A percentile compares a stretch with the other conserved stretches of the same genome.
Evolutionary conservation across 768 basidiomycete genomes (phyloP).

Genomic region (Paxillus ammoniavirescens): DNA sequence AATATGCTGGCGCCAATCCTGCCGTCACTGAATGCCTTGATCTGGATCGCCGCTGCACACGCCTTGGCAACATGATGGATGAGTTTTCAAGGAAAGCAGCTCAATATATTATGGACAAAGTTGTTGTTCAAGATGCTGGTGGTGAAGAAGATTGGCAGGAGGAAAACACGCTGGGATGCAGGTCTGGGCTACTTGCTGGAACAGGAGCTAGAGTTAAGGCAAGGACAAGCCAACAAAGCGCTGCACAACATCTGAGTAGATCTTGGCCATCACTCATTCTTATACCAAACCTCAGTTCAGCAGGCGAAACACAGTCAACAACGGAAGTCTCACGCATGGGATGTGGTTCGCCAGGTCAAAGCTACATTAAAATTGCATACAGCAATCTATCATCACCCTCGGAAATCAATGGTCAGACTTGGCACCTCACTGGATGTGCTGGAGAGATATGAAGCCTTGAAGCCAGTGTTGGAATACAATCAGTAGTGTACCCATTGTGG

Average conservation of each 20-base stretch:
- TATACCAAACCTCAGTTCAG: background rate
- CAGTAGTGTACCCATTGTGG: no score
- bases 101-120: background rate
- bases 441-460: background rate
- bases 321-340: background rate
- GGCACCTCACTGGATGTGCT: background rate
- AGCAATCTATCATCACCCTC: background rate
- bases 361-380: background rate
- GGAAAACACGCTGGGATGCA: background rate
- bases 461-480: no score
- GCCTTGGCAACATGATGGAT: background rate
- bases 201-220: background rate
- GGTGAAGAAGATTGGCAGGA: background rate
- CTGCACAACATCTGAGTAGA: background rate
- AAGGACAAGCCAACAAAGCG: background rate
- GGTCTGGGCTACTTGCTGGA: background rate
- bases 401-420: background rate
- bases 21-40: background rate
- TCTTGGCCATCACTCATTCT: background rate
- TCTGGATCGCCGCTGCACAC: background rate
- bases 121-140: background rate
- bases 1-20: background rate
- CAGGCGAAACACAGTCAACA: background rate
- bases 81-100: background rate
- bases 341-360: background rate